Evolutionary conservation across 73 alveolate species (phyloP).

Genomic region (Stentor coeruleus): DNA sequence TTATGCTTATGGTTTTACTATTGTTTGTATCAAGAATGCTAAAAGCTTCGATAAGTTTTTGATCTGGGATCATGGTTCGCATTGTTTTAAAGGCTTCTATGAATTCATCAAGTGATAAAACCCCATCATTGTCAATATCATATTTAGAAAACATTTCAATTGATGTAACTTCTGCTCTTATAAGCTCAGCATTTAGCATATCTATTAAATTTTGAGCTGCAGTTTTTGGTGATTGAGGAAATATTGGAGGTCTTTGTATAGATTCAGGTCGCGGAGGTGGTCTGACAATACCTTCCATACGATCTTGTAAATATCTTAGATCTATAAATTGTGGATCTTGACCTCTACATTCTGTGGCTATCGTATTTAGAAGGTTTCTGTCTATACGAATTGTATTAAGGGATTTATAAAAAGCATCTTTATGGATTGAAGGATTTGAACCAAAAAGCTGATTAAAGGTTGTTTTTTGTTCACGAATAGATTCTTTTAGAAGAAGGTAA

Average conservation of each 20-base stretch:
- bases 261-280: no score
- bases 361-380: no score
- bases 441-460: background rate
- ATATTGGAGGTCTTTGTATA: no score
- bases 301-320: background rate
- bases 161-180: background rate
- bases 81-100: background rate
- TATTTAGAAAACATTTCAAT: background rate
- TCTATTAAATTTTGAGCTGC: no score
- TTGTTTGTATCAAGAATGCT: background rate
- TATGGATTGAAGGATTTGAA: background rate
- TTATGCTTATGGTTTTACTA: background rate
- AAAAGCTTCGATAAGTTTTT: background rate
- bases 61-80: background rate
- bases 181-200: background rate
- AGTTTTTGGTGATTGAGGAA: no score
- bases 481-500: background rate
- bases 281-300: background rate
- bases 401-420: background rate
- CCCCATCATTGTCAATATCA: slow-evolving; percentile 15
- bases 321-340: background rate
- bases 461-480: background rate
- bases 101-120: background rate
- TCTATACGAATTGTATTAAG: no score
- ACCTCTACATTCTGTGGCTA: background rate